Evolutionary conservation across 148 eudicot species (phyloP).

Genomic region (Gaultheria prostrata): DNA sequence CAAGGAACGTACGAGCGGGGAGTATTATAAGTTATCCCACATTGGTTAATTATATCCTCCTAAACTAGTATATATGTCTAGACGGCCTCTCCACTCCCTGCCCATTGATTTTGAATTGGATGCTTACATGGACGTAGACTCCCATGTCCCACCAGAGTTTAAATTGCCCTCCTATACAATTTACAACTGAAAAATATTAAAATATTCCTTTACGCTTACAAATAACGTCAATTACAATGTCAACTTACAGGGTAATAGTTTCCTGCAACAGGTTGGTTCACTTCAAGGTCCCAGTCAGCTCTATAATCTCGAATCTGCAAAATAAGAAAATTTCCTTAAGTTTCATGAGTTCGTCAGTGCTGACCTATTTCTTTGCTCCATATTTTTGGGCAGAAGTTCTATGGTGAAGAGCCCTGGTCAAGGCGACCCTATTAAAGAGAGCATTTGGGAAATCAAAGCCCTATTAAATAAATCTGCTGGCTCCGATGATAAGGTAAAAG

Average conservation of each 20-base stretch:
- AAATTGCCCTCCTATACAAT: neutral
- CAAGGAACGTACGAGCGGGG: neutral
- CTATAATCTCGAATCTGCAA: slow-evolving; percentile 89
- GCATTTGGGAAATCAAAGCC: too few relatives aligned
- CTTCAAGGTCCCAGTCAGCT: slow-evolving; percentile 90
- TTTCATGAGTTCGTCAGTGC: neutral
- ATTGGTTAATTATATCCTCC: neutral
- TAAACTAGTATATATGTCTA: neutral
- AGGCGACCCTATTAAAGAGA: too few relatives aligned
- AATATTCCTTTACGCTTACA: neutral
- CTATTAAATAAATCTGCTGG: slow-evolving; percentile 14
- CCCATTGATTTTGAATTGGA: neutral
- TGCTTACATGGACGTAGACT: neutral
- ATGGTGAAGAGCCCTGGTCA: too few relatives aligned
- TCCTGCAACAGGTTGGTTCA: slow-evolving; percentile 89
- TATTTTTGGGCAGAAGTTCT: too few relatives aligned
- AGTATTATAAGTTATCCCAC: neutral
- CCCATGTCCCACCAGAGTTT: neutral
- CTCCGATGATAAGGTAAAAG: slow-evolving; percentile 6
- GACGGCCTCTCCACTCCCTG: neutral
- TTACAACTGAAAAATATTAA: neutral
- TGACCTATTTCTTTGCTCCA: neutral
- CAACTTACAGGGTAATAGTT: slow-evolving; percentile 95
- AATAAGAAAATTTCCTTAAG: slow-evolving; percentile 13
- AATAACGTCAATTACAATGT: neutral